Evolutionary conservation across 2,329 filamentous ascomycete genomes (phyloP), one percentile per base, ranked within the genome.

Genomic region (Calonectria naviculata): DNA sequence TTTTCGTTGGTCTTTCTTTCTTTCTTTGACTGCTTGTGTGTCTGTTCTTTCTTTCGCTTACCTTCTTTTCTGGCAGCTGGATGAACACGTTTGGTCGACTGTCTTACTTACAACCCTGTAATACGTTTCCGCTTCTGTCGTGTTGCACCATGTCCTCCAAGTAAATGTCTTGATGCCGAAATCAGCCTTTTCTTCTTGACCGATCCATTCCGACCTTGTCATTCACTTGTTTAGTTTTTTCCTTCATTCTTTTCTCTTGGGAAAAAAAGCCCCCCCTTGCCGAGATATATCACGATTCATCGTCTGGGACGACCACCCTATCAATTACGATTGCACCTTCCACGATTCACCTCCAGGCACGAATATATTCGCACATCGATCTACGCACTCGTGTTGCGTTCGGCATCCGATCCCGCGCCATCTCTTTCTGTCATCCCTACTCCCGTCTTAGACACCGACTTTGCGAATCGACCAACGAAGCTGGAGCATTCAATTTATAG

Each of bases 101-200:
- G 36, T 65, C 47, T 52, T 49, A 65, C 42, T 49, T 29, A 24
- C 41, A 28, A 36, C 31, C 31, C 3, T 34, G 52, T 36, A 49
- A 41, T 58, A 42, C 41, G 38, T 31, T 44, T 63, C 24, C 36
- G 56, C 41, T 38, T 41, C 9, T 31, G 52, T 63, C 15, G 19
- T 41, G 68, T 67, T 66, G 68, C 63, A 70, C 46, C 56, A 70
- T 67, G 68, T 47, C 38, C 38, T 44, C 24, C 52, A 7, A 58
- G 41, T 65, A 24, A 56, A 28, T 46, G 36, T 46, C 56, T 68
- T 63, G 68, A 70, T 70, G 60, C 65, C 42, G 60, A 42, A 64
- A 65, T 58, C 60, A 65, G 38, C 54, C 24, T 54, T 44, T 61
- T 31, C 36, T 68, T 63, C 42, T 52, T 64, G 26, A 61, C 38